Percentiles rank a stretch among this genome's conserved stretches.
Evolutionary conservation across 164 flowering plant species (phyloP).

Genomic region (Berberis vulgaris): DNA sequence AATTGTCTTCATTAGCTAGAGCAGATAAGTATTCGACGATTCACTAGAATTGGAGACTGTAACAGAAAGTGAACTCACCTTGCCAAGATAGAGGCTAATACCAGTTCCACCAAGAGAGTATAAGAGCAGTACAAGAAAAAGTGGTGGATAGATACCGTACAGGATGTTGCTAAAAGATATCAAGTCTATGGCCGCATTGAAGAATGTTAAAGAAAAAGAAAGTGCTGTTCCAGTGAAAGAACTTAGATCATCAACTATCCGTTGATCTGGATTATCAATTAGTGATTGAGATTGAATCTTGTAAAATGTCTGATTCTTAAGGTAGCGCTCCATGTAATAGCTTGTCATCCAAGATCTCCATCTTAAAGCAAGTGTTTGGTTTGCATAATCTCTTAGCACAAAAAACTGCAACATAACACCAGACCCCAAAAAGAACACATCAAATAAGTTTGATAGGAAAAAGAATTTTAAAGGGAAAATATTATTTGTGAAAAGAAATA

Average conservation of each 20-base stretch:
- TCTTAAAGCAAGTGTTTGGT: conserved; percentile 70
- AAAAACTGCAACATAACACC: conserved; percentile 46
- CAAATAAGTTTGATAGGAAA: neutral
- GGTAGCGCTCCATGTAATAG: conserved; percentile 86
- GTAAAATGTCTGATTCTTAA: conserved; percentile 68
- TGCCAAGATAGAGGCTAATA: conserved; percentile 81
- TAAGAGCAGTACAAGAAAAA: conserved; percentile 70
- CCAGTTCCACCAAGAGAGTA: conserved; percentile 96
- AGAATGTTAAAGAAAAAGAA: conserved; percentile 81
- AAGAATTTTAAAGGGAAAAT: neutral
- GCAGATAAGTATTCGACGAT: neutral
- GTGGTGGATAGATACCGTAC: conserved; percentile 86
- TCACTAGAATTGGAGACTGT: neutral
- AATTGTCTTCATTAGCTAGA: neutral
- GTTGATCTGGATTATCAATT: conserved; percentile 96
- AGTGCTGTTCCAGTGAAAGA: conserved; percentile 95
- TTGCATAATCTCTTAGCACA: conserved; percentile 90
- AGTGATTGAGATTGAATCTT: conserved; percentile 86
- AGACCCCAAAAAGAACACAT: neutral
- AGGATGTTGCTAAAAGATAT: conserved; percentile 94
- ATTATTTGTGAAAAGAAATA: too few relatives aligned
- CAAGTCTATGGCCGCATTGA: conserved; percentile 83
- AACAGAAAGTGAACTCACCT: conserved; percentile 29
- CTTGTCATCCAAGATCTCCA: conserved; percentile 99
- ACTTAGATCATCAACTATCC: conserved; percentile 95